These are phyloP conservation scores for Stagonosporopsis cucurbitacearum DNA, from an alignment of 2,329 filamentous ascomycete species.

Conservation along the genomic window DNA sequence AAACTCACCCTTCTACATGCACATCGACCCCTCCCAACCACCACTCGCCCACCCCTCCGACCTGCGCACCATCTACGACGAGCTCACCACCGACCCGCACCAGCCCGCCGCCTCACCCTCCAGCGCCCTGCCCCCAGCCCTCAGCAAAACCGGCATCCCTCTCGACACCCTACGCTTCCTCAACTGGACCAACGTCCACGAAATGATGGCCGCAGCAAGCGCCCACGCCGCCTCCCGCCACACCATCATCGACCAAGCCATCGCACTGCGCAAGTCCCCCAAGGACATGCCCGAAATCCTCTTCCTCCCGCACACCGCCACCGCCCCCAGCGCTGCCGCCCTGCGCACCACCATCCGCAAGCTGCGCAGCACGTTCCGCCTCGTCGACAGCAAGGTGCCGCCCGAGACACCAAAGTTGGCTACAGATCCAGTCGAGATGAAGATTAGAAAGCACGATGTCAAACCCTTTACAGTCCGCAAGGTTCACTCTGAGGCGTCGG, in stretches of 20 bases:
- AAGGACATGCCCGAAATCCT: slow-evolving; percentile 1
- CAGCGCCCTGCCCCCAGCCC: slow-evolving; percentile 5
- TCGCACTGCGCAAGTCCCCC: slow-evolving; percentile 5
- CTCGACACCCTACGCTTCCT: slow-evolving; percentile 56
- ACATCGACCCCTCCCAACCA: slow-evolving; percentile 35
- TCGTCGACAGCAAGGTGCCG: background rate
- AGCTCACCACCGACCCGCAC: slow-evolving; percentile 51
- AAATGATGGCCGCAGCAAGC: slow-evolving; percentile 52
- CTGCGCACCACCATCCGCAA: slow-evolving; percentile 1
- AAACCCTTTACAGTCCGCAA: background rate
- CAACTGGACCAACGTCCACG: slow-evolving; percentile 58
- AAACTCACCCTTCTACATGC: slow-evolving; percentile 47
- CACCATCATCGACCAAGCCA: slow-evolving; percentile 19
- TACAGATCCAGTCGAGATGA: background rate
- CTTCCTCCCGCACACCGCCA: background rate
- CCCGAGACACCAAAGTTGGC: background rate
- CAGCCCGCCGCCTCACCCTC: slow-evolving; percentile 31
- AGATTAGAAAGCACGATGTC: slow-evolving; percentile 13
- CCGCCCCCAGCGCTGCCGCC: background rate
- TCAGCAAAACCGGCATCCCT: slow-evolving; percentile 50
- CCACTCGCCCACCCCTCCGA: slow-evolving; percentile 27
- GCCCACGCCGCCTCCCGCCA: slow-evolving; percentile 19
- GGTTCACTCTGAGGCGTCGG: background rate
- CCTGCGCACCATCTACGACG: slow-evolving; percentile 52
- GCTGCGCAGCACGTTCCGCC: slow-evolving; percentile 11